phyloP scores from a whole-genome alignment of 257 asterid species.

The Jaltomata sinuosa region DNA sequence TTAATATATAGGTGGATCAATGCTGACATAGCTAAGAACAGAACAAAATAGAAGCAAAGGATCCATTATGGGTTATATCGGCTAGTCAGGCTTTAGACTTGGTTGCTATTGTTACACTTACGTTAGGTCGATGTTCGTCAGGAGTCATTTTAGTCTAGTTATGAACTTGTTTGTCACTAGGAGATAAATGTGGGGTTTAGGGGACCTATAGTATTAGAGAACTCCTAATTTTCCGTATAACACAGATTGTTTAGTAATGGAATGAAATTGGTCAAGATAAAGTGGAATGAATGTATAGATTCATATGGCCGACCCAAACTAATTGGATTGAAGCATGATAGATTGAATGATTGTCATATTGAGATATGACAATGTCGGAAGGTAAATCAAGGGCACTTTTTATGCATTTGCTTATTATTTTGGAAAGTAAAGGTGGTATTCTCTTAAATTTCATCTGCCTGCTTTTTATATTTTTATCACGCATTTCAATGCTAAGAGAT shows the following conservation, averaged over 20 bases:
- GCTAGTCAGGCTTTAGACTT: neutral
- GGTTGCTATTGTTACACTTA: neutral
- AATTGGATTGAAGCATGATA: neutral
- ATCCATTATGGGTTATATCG: neutral
- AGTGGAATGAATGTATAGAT: neutral
- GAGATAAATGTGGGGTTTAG: neutral
- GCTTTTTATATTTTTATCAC: neutral
- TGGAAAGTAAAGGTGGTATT: neutral
- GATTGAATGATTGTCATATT: neutral
- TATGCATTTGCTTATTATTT: neutral
- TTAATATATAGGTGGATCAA: neutral
- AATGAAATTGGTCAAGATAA: neutral
- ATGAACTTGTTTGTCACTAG: neutral
- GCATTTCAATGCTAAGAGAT: neutral
- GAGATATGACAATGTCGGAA: neutral
- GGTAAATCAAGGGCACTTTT: neutral
- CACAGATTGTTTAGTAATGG: neutral
- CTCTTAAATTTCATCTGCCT: neutral
- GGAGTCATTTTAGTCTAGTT: neutral
- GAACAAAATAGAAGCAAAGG: neutral
- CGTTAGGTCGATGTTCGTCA: neutral
- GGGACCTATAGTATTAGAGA: neutral
- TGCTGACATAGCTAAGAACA: neutral
- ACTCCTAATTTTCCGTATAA: neutral
- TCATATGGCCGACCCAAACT: neutral